Evolutionary conservation across 768 basidiomycete species (phyloP), one percentile per base, ranked within the genome.

Genomic region (Pilatotrama ljubarskyi): DNA sequence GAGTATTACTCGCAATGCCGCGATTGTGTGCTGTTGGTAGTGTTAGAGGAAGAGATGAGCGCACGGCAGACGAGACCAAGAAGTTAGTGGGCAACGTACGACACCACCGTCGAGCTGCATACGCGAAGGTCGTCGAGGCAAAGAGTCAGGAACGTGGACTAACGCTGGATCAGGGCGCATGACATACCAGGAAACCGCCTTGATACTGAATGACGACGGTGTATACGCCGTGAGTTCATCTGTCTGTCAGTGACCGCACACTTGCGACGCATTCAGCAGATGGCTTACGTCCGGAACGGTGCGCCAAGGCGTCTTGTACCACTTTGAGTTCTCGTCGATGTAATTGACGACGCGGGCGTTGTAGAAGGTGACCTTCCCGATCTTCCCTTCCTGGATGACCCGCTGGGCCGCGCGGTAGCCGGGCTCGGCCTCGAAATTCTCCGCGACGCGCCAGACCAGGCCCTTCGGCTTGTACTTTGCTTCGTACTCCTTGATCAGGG

Each of bases 251-350:
- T 44, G 47, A 25, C 43, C 43, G 14, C 54, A 47, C 37, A 50
- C 36, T 22, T 18, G 26, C 24, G 26, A 13, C 18, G 18, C 43
- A 38, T 35, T 32, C 9, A 11, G 38, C 17, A 60, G 10, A n/a
- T 35, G 29, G 43, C 86, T 67, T 66, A 90, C 89, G 62, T 91
- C 90, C 22, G 93, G 92, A 49, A 88, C 76, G 1, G 87, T 89
- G 40, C 93, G 78, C 93, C 93, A 95, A 37, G 86, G 82, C 0
- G 91, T 93, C 51, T 90, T 86, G 70, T 91, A 90, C 79, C 85
- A 94, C 69, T 88, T 87, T 24, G 80, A 82, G 14, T 82, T 81
- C 68, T 83, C 76, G 62, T 85, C 82, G 60, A 91, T 76, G 63
- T 78, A 77, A 62, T 78, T 79, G 25, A 84, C 75, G 2, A 78